Evolutionary conservation across 108 stramenopile species (phyloP).

Genomic region (Epipyxis sp.): DNA sequence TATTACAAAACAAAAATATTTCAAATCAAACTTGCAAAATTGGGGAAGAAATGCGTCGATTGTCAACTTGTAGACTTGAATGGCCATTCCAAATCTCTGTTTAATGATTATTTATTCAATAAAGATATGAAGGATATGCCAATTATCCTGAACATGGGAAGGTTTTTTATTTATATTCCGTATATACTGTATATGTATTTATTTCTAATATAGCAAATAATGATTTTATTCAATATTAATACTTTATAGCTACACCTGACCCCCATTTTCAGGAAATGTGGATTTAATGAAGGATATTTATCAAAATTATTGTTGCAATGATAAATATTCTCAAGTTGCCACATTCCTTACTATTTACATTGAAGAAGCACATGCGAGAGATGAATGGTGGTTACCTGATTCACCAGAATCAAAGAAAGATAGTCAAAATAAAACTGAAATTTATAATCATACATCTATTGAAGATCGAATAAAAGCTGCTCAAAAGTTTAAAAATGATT

Average conservation of each 20-base stretch:
- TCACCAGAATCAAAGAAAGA: background rate
- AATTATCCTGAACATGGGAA: too few relatives aligned
- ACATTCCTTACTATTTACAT: conserved; percentile 1
- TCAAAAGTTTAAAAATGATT: background rate
- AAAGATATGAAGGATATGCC: too few relatives aligned
- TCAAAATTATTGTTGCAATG: background rate
- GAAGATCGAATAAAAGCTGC: background rate
- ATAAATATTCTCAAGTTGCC: background rate
- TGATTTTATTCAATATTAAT: background rate
- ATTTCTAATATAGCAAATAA: too few relatives aligned
- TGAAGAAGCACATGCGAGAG: conserved; percentile 9
- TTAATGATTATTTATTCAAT: too few relatives aligned
- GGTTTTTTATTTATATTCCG: too few relatives aligned
- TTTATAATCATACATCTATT: background rate
- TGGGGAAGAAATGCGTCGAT: too few relatives aligned
- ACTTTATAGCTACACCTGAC: background rate
- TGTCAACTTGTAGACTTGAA: too few relatives aligned
- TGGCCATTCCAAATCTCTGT: too few relatives aligned
- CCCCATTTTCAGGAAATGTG: background rate
- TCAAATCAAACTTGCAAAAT: too few relatives aligned
- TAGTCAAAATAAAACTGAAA: background rate
- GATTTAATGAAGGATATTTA: background rate
- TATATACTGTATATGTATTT: too few relatives aligned
- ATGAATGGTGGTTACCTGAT: background rate
- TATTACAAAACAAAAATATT: too few relatives aligned